Evolutionary conservation across 805 yeast genomes (phyloP).

Genomic region (Saccharomycopsis sp.): DNA sequence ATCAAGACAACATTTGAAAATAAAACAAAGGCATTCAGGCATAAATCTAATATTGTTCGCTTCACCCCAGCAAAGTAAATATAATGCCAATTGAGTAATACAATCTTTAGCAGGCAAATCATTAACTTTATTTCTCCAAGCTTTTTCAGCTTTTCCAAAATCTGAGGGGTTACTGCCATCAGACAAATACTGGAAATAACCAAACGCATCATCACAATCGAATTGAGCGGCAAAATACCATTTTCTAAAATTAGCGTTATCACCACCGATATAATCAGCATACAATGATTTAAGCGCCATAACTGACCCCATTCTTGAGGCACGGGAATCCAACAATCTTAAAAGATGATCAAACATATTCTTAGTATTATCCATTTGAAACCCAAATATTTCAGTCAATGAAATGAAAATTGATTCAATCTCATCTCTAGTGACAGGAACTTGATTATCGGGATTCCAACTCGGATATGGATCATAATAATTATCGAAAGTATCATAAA

Average conservation of each 20-base stretch:
- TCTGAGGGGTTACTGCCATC: slow-evolving; percentile 21
- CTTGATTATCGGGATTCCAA: slow-evolving; percentile 35
- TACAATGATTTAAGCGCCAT: slow-evolving; percentile 56
- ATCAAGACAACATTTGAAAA: slow-evolving; percentile 75
- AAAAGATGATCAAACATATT: slow-evolving; percentile 64
- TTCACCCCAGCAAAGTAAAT: slow-evolving; percentile 82
- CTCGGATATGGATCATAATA: slow-evolving; percentile 46
- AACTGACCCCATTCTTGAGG: slow-evolving; percentile 53
- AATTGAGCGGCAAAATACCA: slow-evolving; percentile 75
- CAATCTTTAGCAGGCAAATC: slow-evolving; percentile 45
- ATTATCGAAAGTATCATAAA: slow-evolving; percentile 37
- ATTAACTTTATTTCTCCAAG: slow-evolving; percentile 48
- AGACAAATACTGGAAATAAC: slow-evolving; percentile 28
- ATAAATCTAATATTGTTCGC: slow-evolving; percentile 79
- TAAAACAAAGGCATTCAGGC: slow-evolving; percentile 84
- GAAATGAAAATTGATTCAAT: slow-evolving; percentile 52
- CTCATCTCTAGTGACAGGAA: slow-evolving; percentile 44
- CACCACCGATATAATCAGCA: slow-evolving; percentile 71
- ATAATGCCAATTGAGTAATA: slow-evolving; percentile 58
- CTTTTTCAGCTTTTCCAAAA: slow-evolving; percentile 38
- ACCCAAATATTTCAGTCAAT: slow-evolving; percentile 52
- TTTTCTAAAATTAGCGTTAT: slow-evolving; percentile 57
- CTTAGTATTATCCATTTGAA: slow-evolving; percentile 56
- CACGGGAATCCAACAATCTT: slow-evolving; percentile 58
- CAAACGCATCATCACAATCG: slow-evolving; percentile 49